Conservation (phyloP, 2,329 filamentous ascomycete species). For the Alternaria incomplexa region DNA sequence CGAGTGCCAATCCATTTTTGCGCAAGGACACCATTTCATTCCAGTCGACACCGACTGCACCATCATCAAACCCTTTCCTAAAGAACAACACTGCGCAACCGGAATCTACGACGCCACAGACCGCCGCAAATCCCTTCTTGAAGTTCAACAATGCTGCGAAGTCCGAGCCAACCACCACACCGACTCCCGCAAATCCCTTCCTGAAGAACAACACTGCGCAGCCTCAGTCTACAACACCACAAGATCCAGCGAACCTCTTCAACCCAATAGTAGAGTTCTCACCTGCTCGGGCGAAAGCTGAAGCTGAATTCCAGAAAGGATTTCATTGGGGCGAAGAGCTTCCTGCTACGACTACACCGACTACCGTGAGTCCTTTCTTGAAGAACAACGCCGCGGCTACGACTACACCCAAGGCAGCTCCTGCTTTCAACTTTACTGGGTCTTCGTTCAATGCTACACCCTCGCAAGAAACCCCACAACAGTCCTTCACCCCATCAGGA, state of each 20-base stretch:
- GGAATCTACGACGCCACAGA: background rate
- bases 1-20: constrained; percentile 18
- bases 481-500: constrained; percentile 22
- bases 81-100: background rate
- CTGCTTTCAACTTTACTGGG: constrained; percentile 10
- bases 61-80: constrained; percentile 13
- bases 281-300: background rate
- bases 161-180: background rate
- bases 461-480: constrained; percentile 1
- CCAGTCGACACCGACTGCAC: background rate
- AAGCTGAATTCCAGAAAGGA: background rate
- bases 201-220: background rate
- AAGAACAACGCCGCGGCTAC: no score
- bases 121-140: constrained; percentile 14
- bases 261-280: background rate
- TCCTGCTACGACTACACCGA: constrained; percentile 1
- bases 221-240: background rate
- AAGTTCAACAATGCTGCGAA: background rate
- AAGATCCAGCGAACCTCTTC: constrained; percentile 5
- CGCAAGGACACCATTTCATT: background rate
- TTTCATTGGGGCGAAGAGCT: background rate
- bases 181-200: constrained; percentile 3
- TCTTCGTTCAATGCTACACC: background rate
- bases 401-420: background rate
- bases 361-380: no score